Percentiles rank a stretch among this genome's conserved stretches.
Conservation (phyloP, 23 red algal species). For the Gracilaria vermiculophylla region DNA sequence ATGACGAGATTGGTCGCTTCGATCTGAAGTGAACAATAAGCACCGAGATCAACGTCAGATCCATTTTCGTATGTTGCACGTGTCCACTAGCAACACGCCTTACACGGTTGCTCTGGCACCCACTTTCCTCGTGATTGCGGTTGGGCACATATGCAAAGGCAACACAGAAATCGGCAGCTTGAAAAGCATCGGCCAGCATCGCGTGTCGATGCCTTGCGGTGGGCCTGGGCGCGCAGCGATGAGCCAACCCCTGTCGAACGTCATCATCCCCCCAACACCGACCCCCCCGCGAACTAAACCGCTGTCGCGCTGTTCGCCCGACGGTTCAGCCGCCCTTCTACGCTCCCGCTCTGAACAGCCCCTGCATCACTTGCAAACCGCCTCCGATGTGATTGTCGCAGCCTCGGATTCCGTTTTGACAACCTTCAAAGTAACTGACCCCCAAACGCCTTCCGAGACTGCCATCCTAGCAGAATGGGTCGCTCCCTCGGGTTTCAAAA, state of each 20-base stretch:
- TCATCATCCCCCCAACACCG: constrained; percentile 7
- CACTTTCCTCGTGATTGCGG: too few relatives aligned
- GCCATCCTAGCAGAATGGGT: constrained; percentile 4
- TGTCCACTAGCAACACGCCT: too few relatives aligned
- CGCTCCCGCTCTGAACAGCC: not conserved
- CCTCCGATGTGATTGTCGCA: not conserved
- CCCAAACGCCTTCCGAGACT: not conserved
- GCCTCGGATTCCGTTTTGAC: not conserved
- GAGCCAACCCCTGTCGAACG: not conserved
- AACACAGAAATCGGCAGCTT: too few relatives aligned
- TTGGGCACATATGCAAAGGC: too few relatives aligned
- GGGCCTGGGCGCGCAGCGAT: not conserved
- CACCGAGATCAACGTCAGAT: not conserved
- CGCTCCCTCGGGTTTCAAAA: not conserved
- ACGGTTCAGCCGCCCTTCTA: not conserved
- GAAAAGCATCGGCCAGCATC: not conserved
- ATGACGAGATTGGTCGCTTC: not conserved
- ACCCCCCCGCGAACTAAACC: not conserved
- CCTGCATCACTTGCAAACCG: not conserved
- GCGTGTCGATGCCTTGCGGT: not conserved
- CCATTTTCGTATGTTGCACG: not conserved
- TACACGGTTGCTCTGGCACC: too few relatives aligned
- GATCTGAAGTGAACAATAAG: not conserved
- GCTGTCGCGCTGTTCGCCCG: not conserved
- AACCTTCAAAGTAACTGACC: not conserved